Evolutionary conservation across 1,284 basidiomycete species (phyloP), one percentile per base, ranked within the genome.

Genomic region (Crepidotus sp.): DNA sequence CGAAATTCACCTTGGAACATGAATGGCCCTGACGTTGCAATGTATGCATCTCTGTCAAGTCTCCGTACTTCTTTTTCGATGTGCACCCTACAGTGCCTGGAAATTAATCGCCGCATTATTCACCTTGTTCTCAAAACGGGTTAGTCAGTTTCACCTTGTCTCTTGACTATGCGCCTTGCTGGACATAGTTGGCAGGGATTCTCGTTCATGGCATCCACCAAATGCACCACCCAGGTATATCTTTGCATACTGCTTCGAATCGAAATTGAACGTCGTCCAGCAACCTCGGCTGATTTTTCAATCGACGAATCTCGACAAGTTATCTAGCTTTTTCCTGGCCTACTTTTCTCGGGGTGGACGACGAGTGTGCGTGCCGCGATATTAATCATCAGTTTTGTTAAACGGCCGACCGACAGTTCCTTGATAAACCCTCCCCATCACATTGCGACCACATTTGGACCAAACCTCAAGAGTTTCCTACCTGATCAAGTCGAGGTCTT

Each of bases 241-340:
- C 51, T 68, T 49, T 73, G 62, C 30, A 38, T 1, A 29, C 26
- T 14, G 36, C 36, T 35, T 36, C 6, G 26, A 48, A 43, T 34
- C 36, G 48, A 47, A 52, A 24, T 46, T 14, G 46, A 21, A 14
- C 13, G 6, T 43, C 7, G n/a, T 42, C 33, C 42, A 80, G 70
- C 63, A 71, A 25, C 76, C 80, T 29, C 76, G 76, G 14, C 68
- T 84, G 18, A 64, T 86, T 38, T 86, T 77, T 51, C 68, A 70
- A 51, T 68, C 72, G 25, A 64, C 64, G 9, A 57, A 61, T 18
- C 63, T 68, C 7, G 77, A 80, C 50, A 46, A 48, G n/a, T 57
- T 62, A 7, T 65, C 73, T 0, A 62, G 70, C 36, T 80, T 83
- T 58, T 83, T 85, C 55, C 59, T 79, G 13, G 74, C 75, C 18